These are phyloP conservation scores for Zymoseptoria ardabiliae DNA, from an alignment of 2,329 filamentous ascomycete species.

Conservation along the genomic window DNA sequence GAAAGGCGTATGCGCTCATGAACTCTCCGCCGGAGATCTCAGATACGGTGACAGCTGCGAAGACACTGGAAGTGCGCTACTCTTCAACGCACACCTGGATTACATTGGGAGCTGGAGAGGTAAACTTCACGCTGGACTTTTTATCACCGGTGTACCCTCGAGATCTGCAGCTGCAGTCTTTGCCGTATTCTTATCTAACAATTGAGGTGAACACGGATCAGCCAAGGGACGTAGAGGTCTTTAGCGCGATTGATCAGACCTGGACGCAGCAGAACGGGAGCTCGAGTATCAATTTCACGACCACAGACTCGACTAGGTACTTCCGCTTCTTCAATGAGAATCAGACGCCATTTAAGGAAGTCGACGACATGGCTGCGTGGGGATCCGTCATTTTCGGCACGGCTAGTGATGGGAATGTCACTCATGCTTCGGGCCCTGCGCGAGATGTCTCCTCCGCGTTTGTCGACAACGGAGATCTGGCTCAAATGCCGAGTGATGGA, in stretches of 20 bases:
- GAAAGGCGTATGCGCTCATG: slow-evolving; percentile 27
- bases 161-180: slow-evolving; percentile 29
- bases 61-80: slow-evolving; percentile 21
- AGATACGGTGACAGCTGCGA: slow-evolving; percentile 14
- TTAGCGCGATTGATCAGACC: slow-evolving; percentile 29
- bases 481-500: neutral
- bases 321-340: slow-evolving; percentile 21
- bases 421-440: slow-evolving; percentile 7
- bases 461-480: slow-evolving; percentile 6
- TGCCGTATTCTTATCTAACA: slow-evolving; percentile 32
- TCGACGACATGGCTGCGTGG: slow-evolving; percentile 19
- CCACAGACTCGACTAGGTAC: slow-evolving; percentile 7
- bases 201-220: slow-evolving; percentile 11
- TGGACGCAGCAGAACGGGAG: slow-evolving; percentile 30
- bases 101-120: slow-evolving; percentile 20
- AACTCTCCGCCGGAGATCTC: slow-evolving; percentile 20
- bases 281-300: slow-evolving; percentile 17
- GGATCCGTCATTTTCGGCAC: slow-evolving; percentile 20
- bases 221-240: slow-evolving; percentile 23
- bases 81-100: slow-evolving; percentile 29
- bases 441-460: slow-evolving; percentile 13
- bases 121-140: slow-evolving; percentile 28
- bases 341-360: slow-evolving; percentile 18
- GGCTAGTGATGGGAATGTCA: slow-evolving; percentile 1
- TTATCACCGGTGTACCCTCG: slow-evolving; percentile 30